Evolutionary conservation across 2,329 filamentous ascomycete genomes (phyloP).

Genomic region (Arthrocladium fulminans): DNA sequence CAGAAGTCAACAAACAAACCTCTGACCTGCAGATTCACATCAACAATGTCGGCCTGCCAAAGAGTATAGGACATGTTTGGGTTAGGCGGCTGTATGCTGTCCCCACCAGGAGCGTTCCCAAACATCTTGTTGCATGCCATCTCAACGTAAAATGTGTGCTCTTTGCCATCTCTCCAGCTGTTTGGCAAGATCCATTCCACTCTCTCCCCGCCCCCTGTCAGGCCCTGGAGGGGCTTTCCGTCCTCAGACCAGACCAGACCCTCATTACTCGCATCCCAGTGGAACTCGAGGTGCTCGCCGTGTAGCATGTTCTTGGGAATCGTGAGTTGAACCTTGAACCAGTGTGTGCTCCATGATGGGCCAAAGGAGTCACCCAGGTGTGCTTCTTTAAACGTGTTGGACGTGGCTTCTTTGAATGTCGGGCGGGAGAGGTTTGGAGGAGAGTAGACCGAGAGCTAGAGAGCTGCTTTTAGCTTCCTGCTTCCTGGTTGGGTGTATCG

Average conservation of each 20-base stretch:
- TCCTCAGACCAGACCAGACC: conserved; percentile 88
- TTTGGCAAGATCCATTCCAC: conserved; percentile 85
- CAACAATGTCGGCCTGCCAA: conserved; percentile 71
- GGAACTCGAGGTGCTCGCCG: conserved; percentile 81
- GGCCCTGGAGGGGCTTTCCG: conserved; percentile 80
- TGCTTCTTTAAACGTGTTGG: conserved; percentile 67
- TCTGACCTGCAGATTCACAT: conserved; percentile 76
- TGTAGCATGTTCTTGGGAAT: conserved; percentile 64
- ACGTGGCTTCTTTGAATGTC: conserved; percentile 72
- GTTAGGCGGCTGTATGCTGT: conserved; percentile 78
- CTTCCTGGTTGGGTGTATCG: conserved; percentile 4
- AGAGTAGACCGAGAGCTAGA: conserved; percentile 79
- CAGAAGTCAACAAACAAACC: conserved; percentile 86
- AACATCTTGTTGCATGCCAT: conserved; percentile 99
- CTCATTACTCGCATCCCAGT: conserved; percentile 93
- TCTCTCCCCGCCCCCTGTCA: conserved; percentile 83
- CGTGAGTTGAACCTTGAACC: conserved; percentile 78
- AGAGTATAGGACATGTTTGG: conserved; percentile 76
- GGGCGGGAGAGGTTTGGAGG: conserved; percentile 72
- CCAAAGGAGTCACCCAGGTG: conserved; percentile 73
- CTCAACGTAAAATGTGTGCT: conserved; percentile 88
- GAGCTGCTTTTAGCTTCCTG: conserved; percentile 66
- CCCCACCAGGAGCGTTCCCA: conserved; percentile 76
- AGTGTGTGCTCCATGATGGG: conserved; percentile 94
- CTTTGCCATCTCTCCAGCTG: conserved; percentile 70